Conservation (phyloP, 495 filamentous ascomycete species). For the Jackrogersella multiformis region DNA sequence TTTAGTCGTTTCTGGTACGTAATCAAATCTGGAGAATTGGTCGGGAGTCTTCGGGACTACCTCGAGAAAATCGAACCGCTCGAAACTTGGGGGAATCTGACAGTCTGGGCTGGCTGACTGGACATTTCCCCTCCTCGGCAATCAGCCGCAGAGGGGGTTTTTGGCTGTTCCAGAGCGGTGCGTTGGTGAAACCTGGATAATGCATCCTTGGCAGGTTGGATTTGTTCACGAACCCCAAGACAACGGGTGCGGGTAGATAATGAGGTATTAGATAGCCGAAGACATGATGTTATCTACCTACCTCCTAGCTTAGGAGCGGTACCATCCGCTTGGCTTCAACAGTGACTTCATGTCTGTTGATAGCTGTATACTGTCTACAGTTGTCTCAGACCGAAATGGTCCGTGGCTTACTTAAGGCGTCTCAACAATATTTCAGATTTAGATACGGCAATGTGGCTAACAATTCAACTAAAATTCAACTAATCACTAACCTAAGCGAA, state of each 20-base stretch:
- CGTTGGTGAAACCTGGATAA: slow-evolving; percentile 27
- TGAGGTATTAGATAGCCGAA: slow-evolving; percentile 21
- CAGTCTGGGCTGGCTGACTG: slow-evolving; percentile 9
- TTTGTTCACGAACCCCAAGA: slow-evolving; percentile 6
- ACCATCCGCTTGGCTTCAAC: not conserved
- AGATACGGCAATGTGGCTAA: not conserved
- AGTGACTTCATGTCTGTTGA: not conserved
- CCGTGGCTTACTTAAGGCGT: not conserved
- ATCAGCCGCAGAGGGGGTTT: slow-evolving; percentile 39
- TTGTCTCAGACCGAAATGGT: not conserved
- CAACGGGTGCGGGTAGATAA: slow-evolving; percentile 13
- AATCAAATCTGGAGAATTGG: slow-evolving; percentile 31
- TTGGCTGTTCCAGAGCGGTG: slow-evolving; percentile 17
- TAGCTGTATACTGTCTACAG: not conserved
- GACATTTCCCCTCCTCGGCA: slow-evolving; percentile 36
- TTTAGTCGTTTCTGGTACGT: slow-evolving; percentile 44
- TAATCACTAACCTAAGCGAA: too few species aligned
- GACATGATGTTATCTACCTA: not conserved
- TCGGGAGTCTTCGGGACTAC: slow-evolving; percentile 36
- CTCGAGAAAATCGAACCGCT: slow-evolving; percentile 21
- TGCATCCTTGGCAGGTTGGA: slow-evolving; percentile 26
- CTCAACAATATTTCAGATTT: not conserved
- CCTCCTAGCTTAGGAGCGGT: not conserved
- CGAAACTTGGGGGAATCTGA: slow-evolving; percentile 22
- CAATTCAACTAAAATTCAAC: not conserved